Base-by-base conservation (phyloP, 331 rosid species). In the Spiraea crenata region DNA sequence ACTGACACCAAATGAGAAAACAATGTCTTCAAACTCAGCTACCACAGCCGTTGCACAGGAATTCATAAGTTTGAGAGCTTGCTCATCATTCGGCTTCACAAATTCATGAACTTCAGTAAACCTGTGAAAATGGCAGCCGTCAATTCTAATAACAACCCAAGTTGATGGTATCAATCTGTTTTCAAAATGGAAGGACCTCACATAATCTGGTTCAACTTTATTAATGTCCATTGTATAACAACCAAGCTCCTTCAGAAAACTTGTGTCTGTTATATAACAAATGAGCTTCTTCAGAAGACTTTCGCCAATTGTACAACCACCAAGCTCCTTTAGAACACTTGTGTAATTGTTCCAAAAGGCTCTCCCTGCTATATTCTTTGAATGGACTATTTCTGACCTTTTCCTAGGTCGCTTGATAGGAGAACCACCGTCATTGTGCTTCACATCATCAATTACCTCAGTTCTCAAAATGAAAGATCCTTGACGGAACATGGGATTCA, bases 91-190 rank as follows among this genome's bases (percentile, higher is more conserved):
- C 5, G 96, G 98, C 84, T 93, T 90, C 82, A 81, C 88, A 81
- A 93, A 93, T 70, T 80, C 87, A 67, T 88, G 93, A 73, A 73
- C 65, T 51, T 90, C 93, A 15, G 96, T 77, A 79, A 93, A 90
- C 72, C 81, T 88, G 74, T 93, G 97, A 81, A 93, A 90, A 71
- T 88, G 97, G 69, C 97, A 93, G 34, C 96, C 96, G 67, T 88
- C 96, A 59, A 91, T 64, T 79, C 97, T 71, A 71, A 87, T 68
- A 10, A 85, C 89, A 69, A 86, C 76, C 90, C 97, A 91, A 6
- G 96, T 85, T 35, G 76, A 83, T 1, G 86, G 97, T 80, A 88
- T 78, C 81, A 91, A 77, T 71, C 63, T 85, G 60, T 67, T 70
- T 63, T 82, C 91, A 78, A 58, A 73, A 52, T 88, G 85, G 76